Evolutionary conservation across 352 stramenopile genomes (phyloP), one percentile per base, ranked within the genome.

Genomic region (Phytopythium ostracodes): DNA sequence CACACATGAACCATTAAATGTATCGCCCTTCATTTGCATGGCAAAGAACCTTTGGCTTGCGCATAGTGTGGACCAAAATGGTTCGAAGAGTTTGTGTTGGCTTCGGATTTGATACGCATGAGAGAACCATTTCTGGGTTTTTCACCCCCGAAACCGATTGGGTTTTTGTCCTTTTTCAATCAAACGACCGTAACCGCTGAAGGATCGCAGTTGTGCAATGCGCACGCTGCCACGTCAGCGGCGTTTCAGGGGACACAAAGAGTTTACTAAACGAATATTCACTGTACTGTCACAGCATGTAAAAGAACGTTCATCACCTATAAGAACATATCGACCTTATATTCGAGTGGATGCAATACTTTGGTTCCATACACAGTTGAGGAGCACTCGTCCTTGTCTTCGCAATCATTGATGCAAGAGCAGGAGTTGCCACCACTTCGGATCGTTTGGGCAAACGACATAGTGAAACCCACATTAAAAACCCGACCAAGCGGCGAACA

Each of bases 401-500:
- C 33, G 33, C 33, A 38, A 38, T 38, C 33, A 38, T 38, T 10
- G 33, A 38, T 38, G 7, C 33, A 38, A 38, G 33, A 14, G 33
- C 7, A 38, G 1, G 10, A 8, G 29, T 33, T 33, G 29, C 7
- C 31, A 43, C 15, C 11, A 15, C 29, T 31, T 52, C 22, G 33
- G 7, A 38, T 38, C 33, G 33, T 36, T 36, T 36, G 31, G 4
- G 9, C 33, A 38, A 33, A 7, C 29, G 29, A 9, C n/a, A 52
- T 52, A 52, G 38, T 44, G 38, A 44, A n/a, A 22, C 38, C 18
- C 38, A 44, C 20, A 43, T 47, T n/a, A n/a, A n/a, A 22, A 9
- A 47, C 40, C 31, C 31, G 31, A 36, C 33, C 33, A 15, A 38
- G 33, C 8, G 15, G 4, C 24, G 18, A 63, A 47, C 3, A 74